Base-by-base conservation (phyloP, 345 rosid genomes). In the Streptanthus diversifolius region DNA sequence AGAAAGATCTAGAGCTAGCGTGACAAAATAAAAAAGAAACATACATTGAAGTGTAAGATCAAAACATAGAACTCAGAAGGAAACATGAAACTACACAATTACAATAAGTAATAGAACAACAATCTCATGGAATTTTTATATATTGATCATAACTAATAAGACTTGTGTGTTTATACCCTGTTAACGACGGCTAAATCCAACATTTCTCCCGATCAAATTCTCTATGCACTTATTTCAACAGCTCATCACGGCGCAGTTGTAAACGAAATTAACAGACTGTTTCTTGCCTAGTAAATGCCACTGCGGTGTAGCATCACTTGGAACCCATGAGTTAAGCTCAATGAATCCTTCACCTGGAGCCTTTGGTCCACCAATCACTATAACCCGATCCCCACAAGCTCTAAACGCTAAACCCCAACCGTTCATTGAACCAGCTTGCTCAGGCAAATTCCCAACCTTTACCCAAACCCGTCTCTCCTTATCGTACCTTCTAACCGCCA, bases 361-460 rank as follows among this genome's bases (percentile, higher is more conserved):
- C 69, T 82, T 82, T 7, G 87, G 89, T 30, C 91, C 90, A 3
- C 95, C 88, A 0, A 92, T 65, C 21, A 88, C 89, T 32, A 87
- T 76, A 32, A 88, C 73, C 22, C 21, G 80, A 61, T 90, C 86
- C 12, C 98, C 97, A 30, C 91, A 88, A 3, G 87, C 93, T 54
- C 85, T 79, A 72, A 92, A 92, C 7, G 91, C 98, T 11, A 92
- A 17, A 18, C 98, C 98, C 98, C 96, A 92, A 15, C 96, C 96
- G 8, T 85, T 81, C 85, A 79, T 74, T 0, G 95, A 87, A 64
- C 32, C 72, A 1, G 84, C 89, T 52, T 47, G 73, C 22, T 78
- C 85, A 11, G 98, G 96, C 67, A 92, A 56, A n/a, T 67, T 41
- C 71, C 91, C 97, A 1, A 86, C 64, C 8, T 79, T 66, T 4